Base-by-base conservation (phyloP, 1,284 basidiomycete species). In the Cryptococcus sp. region DNA sequence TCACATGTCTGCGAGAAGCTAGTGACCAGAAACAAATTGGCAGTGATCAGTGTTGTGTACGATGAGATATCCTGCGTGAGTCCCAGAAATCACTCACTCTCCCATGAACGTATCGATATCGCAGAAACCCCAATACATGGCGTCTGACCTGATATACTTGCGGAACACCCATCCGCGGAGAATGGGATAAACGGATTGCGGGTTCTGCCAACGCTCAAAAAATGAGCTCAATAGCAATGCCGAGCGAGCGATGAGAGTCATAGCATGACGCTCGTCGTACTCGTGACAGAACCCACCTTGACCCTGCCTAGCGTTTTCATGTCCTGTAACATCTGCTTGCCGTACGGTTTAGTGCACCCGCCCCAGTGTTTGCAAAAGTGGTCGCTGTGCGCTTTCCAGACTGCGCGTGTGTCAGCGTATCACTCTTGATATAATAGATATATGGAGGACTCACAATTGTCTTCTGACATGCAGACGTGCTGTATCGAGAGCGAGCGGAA, bases 101-200 rank as follows among this genome's bases (percentile, higher is more conserved):
- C 61, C 61, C 11, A 62, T 20, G 40, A 56, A 44, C 11, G 46
- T 59, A 46, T 62, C 61, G 10, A 62, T 20, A 43, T 62, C 61
- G 50, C 50, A 52, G 20, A 37, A 62, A 6, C 61, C 61, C 61
- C 61, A 62, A 38, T 50, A 57, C 5, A 43, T 50, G 1, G 57
- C 37, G n/a, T 50, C 37, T 16, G 61, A 54, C 15, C 43, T 49
- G 13, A 62, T 46, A 46, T 59, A 59, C 7, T 48, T 26, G 20
- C 52, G 26, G 46, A 62, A 62, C 23, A 62, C 57, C 49, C 57
- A 52, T 50, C 61, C 61, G 44, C 61, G 41, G n/a, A 62, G 26
- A 17, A 59, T 56, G 2, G 57, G 61, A 37, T 55, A 62, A 19
- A 52, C 40, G 11, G 57, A 51, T 45, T 62, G 57, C 6, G 57